Conservation (phyloP, 2,329 filamentous ascomycete species). For the Penicillium glabrum region DNA sequence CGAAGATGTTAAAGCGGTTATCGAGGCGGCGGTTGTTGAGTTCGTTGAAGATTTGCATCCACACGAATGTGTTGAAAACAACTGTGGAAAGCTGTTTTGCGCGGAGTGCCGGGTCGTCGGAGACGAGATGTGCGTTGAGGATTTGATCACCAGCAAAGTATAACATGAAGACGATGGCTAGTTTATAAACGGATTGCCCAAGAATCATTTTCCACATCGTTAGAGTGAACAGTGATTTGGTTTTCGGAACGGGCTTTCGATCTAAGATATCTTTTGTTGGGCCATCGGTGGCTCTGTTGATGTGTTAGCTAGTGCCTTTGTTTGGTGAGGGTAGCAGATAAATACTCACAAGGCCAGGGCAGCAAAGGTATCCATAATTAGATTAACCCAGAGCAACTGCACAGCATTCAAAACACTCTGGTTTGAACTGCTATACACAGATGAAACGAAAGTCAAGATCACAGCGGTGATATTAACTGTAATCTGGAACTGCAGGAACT, state of each 20-base stretch:
- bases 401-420: slow-evolving; percentile 80
- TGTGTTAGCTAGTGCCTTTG: slow-evolving; percentile 5
- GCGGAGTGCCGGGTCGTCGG: slow-evolving; percentile 38
- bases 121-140: slow-evolving; percentile 56
- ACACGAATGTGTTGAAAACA: slow-evolving; percentile 97
- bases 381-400: slow-evolving; percentile 91
- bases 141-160: slow-evolving; percentile 71
- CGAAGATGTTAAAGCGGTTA: slow-evolving; percentile 94
- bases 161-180: slow-evolving; percentile 74
- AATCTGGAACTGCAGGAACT: slow-evolving; percentile 65
- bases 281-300: slow-evolving; percentile 71
- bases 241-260: slow-evolving; percentile 75
- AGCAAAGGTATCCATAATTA: slow-evolving; percentile 97
- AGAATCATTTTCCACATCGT: slow-evolving; percentile 99
- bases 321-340: background rate
- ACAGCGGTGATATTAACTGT: slow-evolving; percentile 93
- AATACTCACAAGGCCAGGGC: slow-evolving; percentile 66
- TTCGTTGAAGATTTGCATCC: slow-evolving; percentile 99
- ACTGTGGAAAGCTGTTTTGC: slow-evolving; percentile 67
- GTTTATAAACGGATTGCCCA: slow-evolving; percentile 86
- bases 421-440: slow-evolving; percentile 69
- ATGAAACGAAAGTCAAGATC: slow-evolving; percentile 80
- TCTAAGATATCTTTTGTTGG: slow-evolving; percentile 78
- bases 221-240: slow-evolving; percentile 73
- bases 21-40: slow-evolving; percentile 96